A percentile compares a stretch with the other conserved stretches of the same genome.
Conservation (phyloP, 2,329 filamentous ascomycete genomes). For the Ophiostoma quercus region DNA sequence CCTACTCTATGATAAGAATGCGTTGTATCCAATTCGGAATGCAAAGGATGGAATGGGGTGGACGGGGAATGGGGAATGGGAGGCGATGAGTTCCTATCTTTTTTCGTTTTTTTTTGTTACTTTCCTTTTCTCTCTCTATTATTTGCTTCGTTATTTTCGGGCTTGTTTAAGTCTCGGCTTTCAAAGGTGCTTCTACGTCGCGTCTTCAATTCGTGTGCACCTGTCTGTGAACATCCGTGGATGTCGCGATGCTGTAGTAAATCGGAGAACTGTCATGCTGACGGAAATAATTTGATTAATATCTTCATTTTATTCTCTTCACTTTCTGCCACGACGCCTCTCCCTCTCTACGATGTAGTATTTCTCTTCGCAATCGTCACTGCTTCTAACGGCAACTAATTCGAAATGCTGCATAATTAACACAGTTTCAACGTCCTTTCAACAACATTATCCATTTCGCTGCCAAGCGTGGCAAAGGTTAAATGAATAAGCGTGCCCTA, state of each 20-base stretch:
- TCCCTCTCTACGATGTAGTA: not conserved
- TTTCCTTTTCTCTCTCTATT: not conserved
- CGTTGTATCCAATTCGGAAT: not conserved
- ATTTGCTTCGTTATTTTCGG: not conserved
- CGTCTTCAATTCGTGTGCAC: not conserved
- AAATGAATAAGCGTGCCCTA: not conserved
- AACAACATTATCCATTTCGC: not conserved
- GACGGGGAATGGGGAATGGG: not conserved
- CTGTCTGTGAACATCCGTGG: not conserved
- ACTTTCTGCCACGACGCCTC: not conserved
- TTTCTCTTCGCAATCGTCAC: not conserved
- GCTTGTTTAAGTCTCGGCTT: not conserved
- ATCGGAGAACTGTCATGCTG: not conserved
- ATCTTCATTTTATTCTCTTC: not conserved
- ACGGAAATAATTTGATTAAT: not conserved
- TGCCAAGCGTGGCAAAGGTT: constrained; percentile 8
- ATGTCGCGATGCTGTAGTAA: not conserved
- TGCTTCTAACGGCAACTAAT: not conserved
- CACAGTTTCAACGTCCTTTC: not conserved
- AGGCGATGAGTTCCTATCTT: not conserved
- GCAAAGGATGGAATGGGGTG: not conserved
- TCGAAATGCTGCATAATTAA: not conserved
- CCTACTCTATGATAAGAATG: constrained; percentile 1
- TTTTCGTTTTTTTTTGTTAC: not conserved
- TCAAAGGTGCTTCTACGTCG: not conserved